Evolutionary conservation across 2,329 filamentous ascomycete genomes (phyloP), one percentile per base, ranked within the genome.

Genomic region (Calonectria pteridis): DNA sequence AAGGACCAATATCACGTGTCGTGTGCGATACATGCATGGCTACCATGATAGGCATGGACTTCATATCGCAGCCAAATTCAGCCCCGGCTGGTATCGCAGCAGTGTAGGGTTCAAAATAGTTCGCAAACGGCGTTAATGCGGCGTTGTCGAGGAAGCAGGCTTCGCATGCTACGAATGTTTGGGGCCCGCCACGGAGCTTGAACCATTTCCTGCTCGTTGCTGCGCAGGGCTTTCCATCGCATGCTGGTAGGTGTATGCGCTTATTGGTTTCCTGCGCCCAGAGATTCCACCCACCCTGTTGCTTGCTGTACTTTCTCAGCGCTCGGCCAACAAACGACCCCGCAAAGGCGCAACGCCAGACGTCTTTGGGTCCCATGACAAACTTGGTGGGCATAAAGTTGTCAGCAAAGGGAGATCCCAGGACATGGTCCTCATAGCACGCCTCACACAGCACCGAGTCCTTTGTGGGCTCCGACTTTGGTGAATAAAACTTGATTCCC

Each of bases 191-290:
- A n/a, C 63, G 63, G 11, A 66, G n/a, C 28, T 49, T 35, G 23
- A 50, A 66, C 63, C 63, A 66, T 28, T 51, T 49, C 31, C 63
- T 33, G 16, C 63, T 66, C 4, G 46, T 66, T 14, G 63, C 63
- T 4, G 4, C 46, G 9, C 29, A 51, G 13, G 29, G 14, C 20
- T 66, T 66, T 4, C 63, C 63, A 26, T 66, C 63, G 26, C 63
- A 66, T 28, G 13, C 31, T 3, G 63, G 63, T 2, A 66, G 13
- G n/a, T 50, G 18, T 26, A 53, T 53, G 16, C 63, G 63, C 13
- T 40, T 50, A 23, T 66, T 37, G 11, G 63, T 23, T n/a, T 66
- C 63, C 20, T 37, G 29, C 2, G 63, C 31, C 63, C 63, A 66
- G 2, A 16, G 23, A 26, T 53, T 51, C 63, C 63, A 66, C 6